These are phyloP conservation scores for Hyaloscypha bicolor DNA, from an alignment of 495 filamentous ascomycete genomes.

Conservation along the genomic window DNA sequence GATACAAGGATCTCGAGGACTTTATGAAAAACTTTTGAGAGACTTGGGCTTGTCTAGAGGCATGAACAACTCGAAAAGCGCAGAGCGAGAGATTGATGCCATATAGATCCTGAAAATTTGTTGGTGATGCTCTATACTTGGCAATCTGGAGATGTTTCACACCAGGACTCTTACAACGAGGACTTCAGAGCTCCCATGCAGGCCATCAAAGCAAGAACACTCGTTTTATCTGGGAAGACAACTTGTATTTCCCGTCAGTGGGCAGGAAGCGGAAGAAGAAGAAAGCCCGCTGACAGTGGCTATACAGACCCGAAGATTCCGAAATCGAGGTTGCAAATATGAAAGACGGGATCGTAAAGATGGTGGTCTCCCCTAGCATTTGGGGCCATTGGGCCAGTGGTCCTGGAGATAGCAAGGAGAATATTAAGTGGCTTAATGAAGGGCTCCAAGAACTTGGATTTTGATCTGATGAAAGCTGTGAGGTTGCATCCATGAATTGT, in stretches of 20 bases:
- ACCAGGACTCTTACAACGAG: slow-evolving; percentile 65
- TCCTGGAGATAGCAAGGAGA: slow-evolving; percentile 62
- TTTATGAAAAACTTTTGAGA: slow-evolving; percentile 77
- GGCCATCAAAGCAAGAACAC: slow-evolving; percentile 66
- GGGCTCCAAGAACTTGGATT: slow-evolving; percentile 49
- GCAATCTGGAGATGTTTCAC: slow-evolving; percentile 68
- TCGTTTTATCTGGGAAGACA: slow-evolving; percentile 66
- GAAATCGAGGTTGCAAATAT: slow-evolving; percentile 68
- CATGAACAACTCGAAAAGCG: slow-evolving; percentile 22
- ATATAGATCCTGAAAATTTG: slow-evolving; percentile 65
- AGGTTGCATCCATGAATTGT: no score
- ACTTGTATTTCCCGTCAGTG: slow-evolving; percentile 73
- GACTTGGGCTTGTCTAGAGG: slow-evolving; percentile 67
- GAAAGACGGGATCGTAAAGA: slow-evolving; percentile 59
- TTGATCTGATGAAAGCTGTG: background rate
- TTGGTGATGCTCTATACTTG: slow-evolving; percentile 72
- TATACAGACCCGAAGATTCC: slow-evolving; percentile 62
- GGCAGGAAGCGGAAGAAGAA: background rate
- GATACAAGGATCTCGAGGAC: slow-evolving; percentile 64
- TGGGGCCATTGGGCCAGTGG: slow-evolving; percentile 74
- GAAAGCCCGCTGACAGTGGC: slow-evolving; percentile 21
- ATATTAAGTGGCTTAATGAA: slow-evolving; percentile 68
- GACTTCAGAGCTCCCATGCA: slow-evolving; percentile 65
- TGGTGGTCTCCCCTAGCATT: slow-evolving; percentile 61
- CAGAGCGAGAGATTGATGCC: slow-evolving; percentile 11